phyloP scores from a whole-genome alignment of 345 rosid species.

The Aquilaria yunnanensis region DNA sequence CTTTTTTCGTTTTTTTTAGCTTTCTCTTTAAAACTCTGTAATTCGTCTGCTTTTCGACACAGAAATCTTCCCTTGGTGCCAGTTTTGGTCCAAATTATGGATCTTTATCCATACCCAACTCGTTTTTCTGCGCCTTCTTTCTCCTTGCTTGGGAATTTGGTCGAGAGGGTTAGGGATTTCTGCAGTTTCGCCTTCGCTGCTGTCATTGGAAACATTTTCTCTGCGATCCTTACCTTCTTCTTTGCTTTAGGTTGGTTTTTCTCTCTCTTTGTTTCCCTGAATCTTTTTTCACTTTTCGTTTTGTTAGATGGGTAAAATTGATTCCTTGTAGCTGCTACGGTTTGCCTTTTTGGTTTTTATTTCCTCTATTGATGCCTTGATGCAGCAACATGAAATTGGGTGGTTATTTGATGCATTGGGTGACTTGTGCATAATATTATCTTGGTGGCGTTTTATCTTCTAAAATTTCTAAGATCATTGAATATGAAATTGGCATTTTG shows the following conservation, averaged over 20 bases:
- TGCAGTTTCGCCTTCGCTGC: constrained; percentile 70
- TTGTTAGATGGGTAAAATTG: too few species aligned
- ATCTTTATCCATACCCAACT: constrained; percentile 50
- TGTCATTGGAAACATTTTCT: constrained; percentile 71
- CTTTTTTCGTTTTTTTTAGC: too few species aligned
- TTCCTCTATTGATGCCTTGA: not conserved
- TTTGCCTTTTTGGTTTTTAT: constrained; percentile 14
- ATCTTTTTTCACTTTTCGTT: constrained; percentile 5
- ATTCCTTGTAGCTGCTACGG: constrained; percentile 7
- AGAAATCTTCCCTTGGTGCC: too few species aligned
- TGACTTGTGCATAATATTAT: too few species aligned
- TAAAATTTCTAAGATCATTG: too few species aligned
- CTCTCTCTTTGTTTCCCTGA: not conserved
- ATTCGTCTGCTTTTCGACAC: too few species aligned
- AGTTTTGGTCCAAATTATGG: constrained; percentile 31
- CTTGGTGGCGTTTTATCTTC: too few species aligned
- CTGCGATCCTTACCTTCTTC: constrained; percentile 94
- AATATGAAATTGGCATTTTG: too few species aligned
- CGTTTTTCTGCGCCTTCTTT: constrained; percentile 36
- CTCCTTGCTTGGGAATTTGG: constrained; percentile 38
- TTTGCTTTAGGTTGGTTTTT: constrained; percentile 76
- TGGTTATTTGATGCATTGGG: too few species aligned
- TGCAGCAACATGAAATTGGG: too few species aligned
- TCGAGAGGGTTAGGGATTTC: constrained; percentile 56
- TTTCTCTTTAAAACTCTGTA: too few species aligned